phyloP scores from a whole-genome alignment of 2,329 filamentous ascomycete species.

The Sclerotinia borealis region DNA sequence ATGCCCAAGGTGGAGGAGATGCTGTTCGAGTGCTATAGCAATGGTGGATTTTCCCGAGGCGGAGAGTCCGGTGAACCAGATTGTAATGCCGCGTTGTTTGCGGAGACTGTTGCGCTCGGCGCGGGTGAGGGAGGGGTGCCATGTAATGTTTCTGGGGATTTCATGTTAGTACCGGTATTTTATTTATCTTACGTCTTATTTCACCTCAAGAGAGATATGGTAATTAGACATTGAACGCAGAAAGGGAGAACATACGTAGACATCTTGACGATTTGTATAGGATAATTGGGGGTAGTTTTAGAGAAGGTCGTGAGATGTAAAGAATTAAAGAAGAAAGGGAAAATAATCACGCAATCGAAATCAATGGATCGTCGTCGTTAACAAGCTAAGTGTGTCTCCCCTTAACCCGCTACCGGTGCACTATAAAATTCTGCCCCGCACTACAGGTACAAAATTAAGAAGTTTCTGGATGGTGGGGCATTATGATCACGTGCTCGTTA shows the following conservation, averaged over 20 bases:
- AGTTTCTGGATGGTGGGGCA: not conserved
- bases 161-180: not conserved
- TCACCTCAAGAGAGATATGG: too few species aligned
- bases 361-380: not conserved
- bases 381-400: not conserved
- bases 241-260: conserved; percentile 4
- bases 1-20: conserved; percentile 79
- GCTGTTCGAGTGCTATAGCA: conserved; percentile 92
- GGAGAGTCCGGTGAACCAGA: conserved; percentile 97
- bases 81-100: conserved; percentile 83
- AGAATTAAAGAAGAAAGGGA: not conserved
- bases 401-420: conserved; percentile 7
- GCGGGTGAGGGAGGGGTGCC: conserved; percentile 74
- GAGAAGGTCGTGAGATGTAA: not conserved
- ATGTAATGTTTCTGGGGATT: conserved; percentile 79
- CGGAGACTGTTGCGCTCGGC: conserved; percentile 67
- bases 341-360: conserved; percentile 1
- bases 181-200: not conserved
- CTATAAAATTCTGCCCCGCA: conserved; percentile 11
- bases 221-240: not conserved
- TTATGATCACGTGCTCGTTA: not conserved
- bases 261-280: conserved; percentile 1
- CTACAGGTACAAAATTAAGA: not conserved
- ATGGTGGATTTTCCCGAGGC: conserved; percentile 97
- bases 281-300: not conserved